A percentile compares a stretch with the other conserved stretches of the same genome.
Evolutionary conservation across 176 grass and related monocot genomes (phyloP).

Genomic region (Tuctoria greenei): DNA sequence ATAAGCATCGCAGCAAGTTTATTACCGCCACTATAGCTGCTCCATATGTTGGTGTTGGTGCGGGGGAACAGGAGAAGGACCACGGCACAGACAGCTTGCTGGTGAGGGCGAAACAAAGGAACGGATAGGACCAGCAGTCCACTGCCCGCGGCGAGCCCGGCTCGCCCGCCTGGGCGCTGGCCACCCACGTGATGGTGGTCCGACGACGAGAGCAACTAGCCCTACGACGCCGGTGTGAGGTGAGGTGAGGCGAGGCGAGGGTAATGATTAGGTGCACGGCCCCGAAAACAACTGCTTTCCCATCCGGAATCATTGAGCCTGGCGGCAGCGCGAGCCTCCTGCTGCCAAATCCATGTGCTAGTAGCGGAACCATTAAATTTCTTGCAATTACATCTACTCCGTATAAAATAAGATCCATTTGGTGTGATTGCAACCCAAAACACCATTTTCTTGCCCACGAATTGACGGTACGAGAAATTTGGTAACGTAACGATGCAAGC

Average conservation of each 20-base stretch:
- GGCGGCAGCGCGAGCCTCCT: not conserved
- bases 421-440: no score
- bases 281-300: conserved; percentile 32
- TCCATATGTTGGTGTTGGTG: not conserved
- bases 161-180: conserved; percentile 27
- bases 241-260: not conserved
- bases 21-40: not conserved
- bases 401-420: no score
- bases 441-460: no score
- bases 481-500: no score
- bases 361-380: no score
- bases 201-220: conserved; percentile 20
- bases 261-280: conserved; percentile 35
- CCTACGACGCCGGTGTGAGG: not conserved
- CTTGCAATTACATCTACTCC: no score
- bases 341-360: conserved; percentile 42
- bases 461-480: no score
- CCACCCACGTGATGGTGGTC: conserved; percentile 58
- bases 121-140: conserved; percentile 40
- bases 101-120: conserved; percentile 23
- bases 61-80: conserved; percentile 19
- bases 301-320: conserved; percentile 36
- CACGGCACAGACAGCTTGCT: conserved; percentile 13
- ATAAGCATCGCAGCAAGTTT: not conserved
- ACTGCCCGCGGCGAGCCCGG: not conserved